phyloP scores from a whole-genome alignment of 495 filamentous ascomycete genomes.

The Talaromyces trachyspermus region DNA sequence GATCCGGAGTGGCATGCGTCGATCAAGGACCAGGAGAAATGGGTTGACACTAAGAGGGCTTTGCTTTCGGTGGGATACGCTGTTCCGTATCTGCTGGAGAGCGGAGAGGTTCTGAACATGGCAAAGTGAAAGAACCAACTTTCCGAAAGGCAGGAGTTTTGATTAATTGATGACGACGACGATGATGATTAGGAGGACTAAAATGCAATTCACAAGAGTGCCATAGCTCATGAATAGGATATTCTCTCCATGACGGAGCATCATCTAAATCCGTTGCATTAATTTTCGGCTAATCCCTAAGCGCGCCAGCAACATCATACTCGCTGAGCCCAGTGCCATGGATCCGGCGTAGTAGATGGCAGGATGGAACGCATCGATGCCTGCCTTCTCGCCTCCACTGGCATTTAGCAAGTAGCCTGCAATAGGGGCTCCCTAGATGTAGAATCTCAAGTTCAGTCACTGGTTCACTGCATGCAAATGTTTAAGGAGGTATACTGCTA shows the following conservation, averaged over 20 bases:
- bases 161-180: no score
- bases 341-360: constrained; percentile 52
- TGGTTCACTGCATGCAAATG: background rate
- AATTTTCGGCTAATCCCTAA: constrained; percentile 2
- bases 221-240: no score
- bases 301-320: constrained; percentile 5
- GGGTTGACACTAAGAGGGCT: constrained; percentile 19
- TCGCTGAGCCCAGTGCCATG: constrained; percentile 20
- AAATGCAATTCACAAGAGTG: no score
- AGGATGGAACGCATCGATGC: constrained; percentile 44
- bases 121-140: background rate
- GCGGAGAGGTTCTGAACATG: constrained; percentile 4
- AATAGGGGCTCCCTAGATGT: constrained; percentile 46
- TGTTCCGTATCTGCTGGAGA: constrained; percentile 15
- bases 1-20: constrained; percentile 23
- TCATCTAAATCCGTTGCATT: constrained; percentile 4
- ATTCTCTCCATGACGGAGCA: no score
- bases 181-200: no score
- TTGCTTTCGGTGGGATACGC: constrained; percentile 19
- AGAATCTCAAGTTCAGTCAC: constrained; percentile 8
- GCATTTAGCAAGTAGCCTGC: constrained; percentile 51
- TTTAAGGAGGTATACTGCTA: background rate
- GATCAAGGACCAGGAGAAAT: constrained; percentile 21
- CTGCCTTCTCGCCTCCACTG: constrained; percentile 38
- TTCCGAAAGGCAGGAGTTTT: no score